These are phyloP conservation scores for Thielaviopsis musarum DNA, from an alignment of 2,329 filamentous ascomycete genomes.

Conservation along the genomic window DNA sequence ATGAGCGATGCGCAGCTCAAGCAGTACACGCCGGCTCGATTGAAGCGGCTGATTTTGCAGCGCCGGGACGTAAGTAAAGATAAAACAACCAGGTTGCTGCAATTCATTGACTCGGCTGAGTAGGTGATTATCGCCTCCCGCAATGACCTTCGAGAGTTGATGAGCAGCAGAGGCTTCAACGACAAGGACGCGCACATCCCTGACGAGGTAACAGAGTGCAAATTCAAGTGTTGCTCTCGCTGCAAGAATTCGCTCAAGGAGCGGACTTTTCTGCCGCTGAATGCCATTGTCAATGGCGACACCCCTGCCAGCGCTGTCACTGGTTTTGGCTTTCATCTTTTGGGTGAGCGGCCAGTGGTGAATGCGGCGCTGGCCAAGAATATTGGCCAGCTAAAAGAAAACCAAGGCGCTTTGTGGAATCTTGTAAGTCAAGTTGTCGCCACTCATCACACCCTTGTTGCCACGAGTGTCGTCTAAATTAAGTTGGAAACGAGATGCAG, in stretches of 20 bases:
- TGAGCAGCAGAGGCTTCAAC: slow-evolving; percentile 22
- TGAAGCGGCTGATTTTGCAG: slow-evolving; percentile 31
- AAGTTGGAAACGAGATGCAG: neutral
- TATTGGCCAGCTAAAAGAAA: slow-evolving; percentile 19
- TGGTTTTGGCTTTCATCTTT: slow-evolving; percentile 35
- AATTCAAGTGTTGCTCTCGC: slow-evolving; percentile 22
- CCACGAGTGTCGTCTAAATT: neutral
- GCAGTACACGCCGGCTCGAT: slow-evolving; percentile 30
- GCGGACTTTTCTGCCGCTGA: slow-evolving; percentile 32
- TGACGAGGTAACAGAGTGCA: slow-evolving; percentile 6
- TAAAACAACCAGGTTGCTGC: slow-evolving; percentile 15
- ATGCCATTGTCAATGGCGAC: slow-evolving; percentile 32
- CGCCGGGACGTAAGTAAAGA: slow-evolving; percentile 27
- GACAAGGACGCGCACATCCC: slow-evolving; percentile 20
- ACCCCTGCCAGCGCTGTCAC: slow-evolving; percentile 31
- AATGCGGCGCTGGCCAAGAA: slow-evolving; percentile 23
- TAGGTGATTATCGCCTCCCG: slow-evolving; percentile 14
- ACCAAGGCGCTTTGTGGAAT: neutral
- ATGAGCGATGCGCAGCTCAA: slow-evolving; percentile 25
- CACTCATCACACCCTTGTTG: neutral
- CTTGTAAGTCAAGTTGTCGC: neutral
- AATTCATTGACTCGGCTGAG: slow-evolving; percentile 14
- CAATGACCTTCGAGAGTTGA: slow-evolving; percentile 11
- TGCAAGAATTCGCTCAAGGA: slow-evolving; percentile 29
- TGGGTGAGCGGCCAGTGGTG: slow-evolving; percentile 26